phyloP scores from a whole-genome alignment of 805 yeast genomes.

The Candida fluviatilis region DNA sequence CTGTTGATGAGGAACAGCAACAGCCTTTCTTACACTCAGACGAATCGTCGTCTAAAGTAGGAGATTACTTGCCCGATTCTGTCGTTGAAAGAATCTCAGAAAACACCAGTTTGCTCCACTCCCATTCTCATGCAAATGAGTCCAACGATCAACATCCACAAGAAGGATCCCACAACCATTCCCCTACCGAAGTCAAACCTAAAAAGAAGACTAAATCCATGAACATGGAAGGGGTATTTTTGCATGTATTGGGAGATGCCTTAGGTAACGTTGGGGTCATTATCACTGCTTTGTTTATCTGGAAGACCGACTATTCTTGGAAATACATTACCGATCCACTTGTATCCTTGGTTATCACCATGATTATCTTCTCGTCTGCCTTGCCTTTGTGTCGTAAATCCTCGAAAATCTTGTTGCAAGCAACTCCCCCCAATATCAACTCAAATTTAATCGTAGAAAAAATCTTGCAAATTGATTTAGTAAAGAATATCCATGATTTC shows the following conservation, averaged over 20 bases:
- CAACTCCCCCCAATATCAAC: constrained; percentile 81
- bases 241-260: constrained; percentile 96
- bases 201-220: constrained; percentile 52
- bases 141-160: constrained; percentile 5
- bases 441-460: constrained; percentile 70
- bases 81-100: constrained; percentile 43
- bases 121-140: constrained; percentile 4
- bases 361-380: constrained; percentile 86
- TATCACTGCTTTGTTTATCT: constrained; percentile 80
- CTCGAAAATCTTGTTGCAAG: constrained; percentile 84
- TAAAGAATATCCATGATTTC: constrained; percentile 86
- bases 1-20: constrained; percentile 18
- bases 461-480: constrained; percentile 64
- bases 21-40: not conserved
- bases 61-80: constrained; percentile 42
- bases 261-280: constrained; percentile 94
- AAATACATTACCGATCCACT: constrained; percentile 81
- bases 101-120: constrained; percentile 26
- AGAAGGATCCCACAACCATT: constrained; percentile 1
- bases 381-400: constrained; percentile 84
- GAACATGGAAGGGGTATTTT: constrained; percentile 95
- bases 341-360: constrained; percentile 79
- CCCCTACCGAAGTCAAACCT: constrained; percentile 8
- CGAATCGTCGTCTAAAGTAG: constrained; percentile 17
- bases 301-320: constrained; percentile 93